Evolutionary conservation across 1,139 yeast species (phyloP).

Genomic region (Pneumocystis sp.): DNA sequence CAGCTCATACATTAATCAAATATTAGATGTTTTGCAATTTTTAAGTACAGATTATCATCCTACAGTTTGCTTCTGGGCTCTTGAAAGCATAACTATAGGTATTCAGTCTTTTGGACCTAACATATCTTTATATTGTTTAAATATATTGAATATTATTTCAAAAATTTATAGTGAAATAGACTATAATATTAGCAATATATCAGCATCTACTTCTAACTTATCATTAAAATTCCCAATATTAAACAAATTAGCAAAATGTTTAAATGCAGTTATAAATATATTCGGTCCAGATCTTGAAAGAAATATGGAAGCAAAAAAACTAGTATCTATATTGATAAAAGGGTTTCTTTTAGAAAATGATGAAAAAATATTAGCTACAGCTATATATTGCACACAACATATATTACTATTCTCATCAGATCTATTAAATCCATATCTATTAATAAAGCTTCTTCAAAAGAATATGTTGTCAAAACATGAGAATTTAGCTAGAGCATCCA

Average conservation of each 20-base stretch:
- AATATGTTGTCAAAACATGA: conserved; percentile 23
- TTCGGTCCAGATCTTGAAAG: conserved; percentile 38
- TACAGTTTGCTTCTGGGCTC: conserved; percentile 55
- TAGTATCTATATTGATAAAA: background rate
- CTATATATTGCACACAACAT: conserved; percentile 24
- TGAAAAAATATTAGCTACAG: conserved; percentile 20
- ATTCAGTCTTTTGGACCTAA: conserved; percentile 43
- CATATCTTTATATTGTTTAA: conserved; percentile 29
- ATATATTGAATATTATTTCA: conserved; percentile 35
- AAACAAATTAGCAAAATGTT: conserved; percentile 28
- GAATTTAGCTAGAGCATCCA: conserved; percentile 22
- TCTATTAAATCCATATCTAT: conserved; percentile 18
- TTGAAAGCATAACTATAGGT: conserved; percentile 43
- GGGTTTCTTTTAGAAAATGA: conserved; percentile 17
- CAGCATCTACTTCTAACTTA: conserved; percentile 34
- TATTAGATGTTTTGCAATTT: conserved; percentile 45
- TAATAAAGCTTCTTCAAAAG: conserved; percentile 19
- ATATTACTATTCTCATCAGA: conserved; percentile 22
- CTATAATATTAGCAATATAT: conserved; percentile 37
- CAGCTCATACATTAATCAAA: conserved; percentile 27
- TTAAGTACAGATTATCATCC: conserved; percentile 74
- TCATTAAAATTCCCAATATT: conserved; percentile 32
- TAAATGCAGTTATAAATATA: conserved; percentile 31
- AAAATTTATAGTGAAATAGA: conserved; percentile 36
- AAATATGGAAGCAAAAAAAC: conserved; percentile 19